phyloP scores from a whole-genome alignment of 1,284 basidiomycete genomes.

The Xanthoconium separans region DNA sequence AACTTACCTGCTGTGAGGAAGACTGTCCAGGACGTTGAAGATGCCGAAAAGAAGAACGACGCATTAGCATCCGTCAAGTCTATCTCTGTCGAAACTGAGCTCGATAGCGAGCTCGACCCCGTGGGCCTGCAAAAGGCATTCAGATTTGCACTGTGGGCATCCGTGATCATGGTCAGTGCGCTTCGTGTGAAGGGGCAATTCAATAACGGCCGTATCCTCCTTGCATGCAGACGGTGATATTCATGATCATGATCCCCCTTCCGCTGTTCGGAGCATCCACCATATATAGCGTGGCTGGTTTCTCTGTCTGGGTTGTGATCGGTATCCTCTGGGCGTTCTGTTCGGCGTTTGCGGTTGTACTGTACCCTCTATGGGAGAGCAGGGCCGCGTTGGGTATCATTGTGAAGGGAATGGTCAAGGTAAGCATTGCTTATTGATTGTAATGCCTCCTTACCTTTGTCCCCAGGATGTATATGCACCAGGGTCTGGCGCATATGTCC shows the following conservation, averaged over 20 bases:
- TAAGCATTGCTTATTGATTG: conserved; percentile 18
- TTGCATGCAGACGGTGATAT: conserved; percentile 51
- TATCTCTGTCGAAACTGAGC: conserved; percentile 32
- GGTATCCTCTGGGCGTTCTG: conserved; percentile 84
- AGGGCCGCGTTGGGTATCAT: conserved; percentile 64
- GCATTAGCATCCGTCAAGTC: conserved; percentile 32
- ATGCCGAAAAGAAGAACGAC: conserved; percentile 38
- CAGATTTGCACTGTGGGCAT: conserved; percentile 72
- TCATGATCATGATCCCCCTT: conserved; percentile 74
- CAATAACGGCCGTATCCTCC: conserved; percentile 25
- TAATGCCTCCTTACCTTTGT: neutral
- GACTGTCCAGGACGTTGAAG: conserved; percentile 18
- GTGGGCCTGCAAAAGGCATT: conserved; percentile 68
- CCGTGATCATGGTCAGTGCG: conserved; percentile 57
- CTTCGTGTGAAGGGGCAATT: conserved; percentile 1
- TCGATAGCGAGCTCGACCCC: conserved; percentile 57
- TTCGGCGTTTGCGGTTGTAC: conserved; percentile 70
- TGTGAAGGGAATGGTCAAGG: conserved; percentile 61
- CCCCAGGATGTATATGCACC: conserved; percentile 47
- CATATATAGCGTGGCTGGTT: conserved; percentile 64
- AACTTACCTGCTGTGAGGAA: conserved; percentile 43
- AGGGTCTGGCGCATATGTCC: conserved; percentile 49
- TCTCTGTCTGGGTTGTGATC: conserved; percentile 76
- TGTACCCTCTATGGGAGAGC: conserved; percentile 88
- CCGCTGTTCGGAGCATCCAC: conserved; percentile 82